phyloP scores from a whole-genome alignment of 495 filamentous ascomycete species.

The Penicillium cosmopolitanum region DNA sequence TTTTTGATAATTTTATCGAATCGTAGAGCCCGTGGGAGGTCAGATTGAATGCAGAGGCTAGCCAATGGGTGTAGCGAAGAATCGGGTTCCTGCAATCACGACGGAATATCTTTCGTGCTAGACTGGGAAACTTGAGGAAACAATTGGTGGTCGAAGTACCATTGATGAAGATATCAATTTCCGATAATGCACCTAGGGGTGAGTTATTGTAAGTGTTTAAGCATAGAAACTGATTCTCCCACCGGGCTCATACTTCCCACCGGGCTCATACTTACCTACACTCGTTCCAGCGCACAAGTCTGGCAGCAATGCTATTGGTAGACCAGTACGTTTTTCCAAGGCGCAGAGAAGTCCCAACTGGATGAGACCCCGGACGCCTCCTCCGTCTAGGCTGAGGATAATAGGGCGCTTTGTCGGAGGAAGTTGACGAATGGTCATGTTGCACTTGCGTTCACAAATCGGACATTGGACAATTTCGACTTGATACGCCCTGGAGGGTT shows the following conservation, averaged over 20 bases:
- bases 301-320: constrained; percentile 49
- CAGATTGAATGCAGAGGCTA: background rate
- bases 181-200: constrained; percentile 3
- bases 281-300: constrained; percentile 57
- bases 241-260: constrained; percentile 13
- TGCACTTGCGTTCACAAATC: constrained; percentile 42
- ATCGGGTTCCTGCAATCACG: background rate
- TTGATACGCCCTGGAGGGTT: constrained; percentile 18
- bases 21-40: constrained; percentile 17
- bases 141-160: background rate
- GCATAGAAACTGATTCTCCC: background rate
- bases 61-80: background rate
- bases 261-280: constrained; percentile 39
- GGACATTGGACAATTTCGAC: constrained; percentile 29
- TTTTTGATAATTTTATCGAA: constrained; percentile 4
- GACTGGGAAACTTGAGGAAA: background rate
- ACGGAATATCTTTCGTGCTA: background rate
- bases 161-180: constrained; percentile 8
- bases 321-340: constrained; percentile 32
- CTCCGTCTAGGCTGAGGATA: constrained; percentile 61
- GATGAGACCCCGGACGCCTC: constrained; percentile 54
- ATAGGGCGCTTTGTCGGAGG: constrained; percentile 52
- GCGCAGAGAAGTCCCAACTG: constrained; percentile 50
- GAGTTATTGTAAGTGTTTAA: background rate
- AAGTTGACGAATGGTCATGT: constrained; percentile 21